Evolutionary conservation across 805 yeast species (phyloP).

Genomic region (Suhomyces xylopsoci): DNA sequence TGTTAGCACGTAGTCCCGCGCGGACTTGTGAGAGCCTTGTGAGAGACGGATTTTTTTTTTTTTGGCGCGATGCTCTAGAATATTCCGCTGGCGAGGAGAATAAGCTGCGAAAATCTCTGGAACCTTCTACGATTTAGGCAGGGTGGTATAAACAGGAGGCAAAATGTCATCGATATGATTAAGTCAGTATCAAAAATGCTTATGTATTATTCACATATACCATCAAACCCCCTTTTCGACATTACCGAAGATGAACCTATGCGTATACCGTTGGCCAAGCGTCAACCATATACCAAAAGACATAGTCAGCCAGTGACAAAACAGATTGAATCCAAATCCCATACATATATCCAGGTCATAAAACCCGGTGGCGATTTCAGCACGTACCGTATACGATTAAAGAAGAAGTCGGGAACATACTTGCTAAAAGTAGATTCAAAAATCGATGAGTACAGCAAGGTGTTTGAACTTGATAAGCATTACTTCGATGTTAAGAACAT

Average conservation of each 20-base stretch:
- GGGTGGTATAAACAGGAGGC: not conserved
- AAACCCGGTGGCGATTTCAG: conserved; percentile 17
- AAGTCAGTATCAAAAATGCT: not conserved
- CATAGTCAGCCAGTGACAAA: conserved; percentile 7
- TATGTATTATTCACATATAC: not conserved
- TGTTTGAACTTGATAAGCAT: conserved; percentile 13
- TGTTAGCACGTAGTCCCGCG: not conserved
- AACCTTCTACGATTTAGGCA: not conserved
- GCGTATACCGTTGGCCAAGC: not conserved
- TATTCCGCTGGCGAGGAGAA: not conserved
- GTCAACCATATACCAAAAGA: not conserved
- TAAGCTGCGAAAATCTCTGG: conserved; percentile 2
- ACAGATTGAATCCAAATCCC: conserved; percentile 15
- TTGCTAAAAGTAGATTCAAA: conserved; percentile 16
- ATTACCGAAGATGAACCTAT: not conserved
- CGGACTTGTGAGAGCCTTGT: not conserved
- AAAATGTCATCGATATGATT: not conserved
- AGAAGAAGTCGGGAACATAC: conserved; percentile 12
- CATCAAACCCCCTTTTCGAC: not conserved
- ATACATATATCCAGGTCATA: conserved; percentile 17
- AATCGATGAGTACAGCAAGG: conserved; percentile 15
- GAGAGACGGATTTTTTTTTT: not conserved
- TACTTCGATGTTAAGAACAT: not conserved
- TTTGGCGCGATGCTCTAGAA: conserved; percentile 1
- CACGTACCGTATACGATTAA: conserved; percentile 18